phyloP scores from a whole-genome alignment of 2,329 filamentous ascomycete species.

The Fusarium begoniae region DNA sequence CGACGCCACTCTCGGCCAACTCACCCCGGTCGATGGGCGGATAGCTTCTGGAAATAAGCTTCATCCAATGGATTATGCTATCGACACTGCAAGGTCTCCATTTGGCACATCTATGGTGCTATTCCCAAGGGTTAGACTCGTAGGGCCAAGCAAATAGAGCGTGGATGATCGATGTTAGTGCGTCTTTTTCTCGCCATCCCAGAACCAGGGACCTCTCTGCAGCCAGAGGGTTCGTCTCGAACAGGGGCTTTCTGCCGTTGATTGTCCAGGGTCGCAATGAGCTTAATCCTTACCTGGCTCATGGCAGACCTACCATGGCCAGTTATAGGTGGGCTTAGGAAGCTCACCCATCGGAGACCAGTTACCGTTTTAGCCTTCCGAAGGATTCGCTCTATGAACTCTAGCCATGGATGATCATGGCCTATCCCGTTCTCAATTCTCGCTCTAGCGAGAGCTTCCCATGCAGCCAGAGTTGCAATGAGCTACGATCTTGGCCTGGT shows the following conservation, averaged over 20 bases:
- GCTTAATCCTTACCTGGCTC: background rate
- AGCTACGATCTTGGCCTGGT: background rate
- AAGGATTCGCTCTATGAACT: slow-evolving; percentile 6
- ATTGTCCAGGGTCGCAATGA: background rate
- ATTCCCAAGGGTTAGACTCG: background rate
- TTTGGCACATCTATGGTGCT: background rate
- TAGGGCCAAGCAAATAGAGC: background rate
- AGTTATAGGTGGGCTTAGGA: background rate
- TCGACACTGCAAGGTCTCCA: background rate
- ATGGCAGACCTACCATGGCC: background rate
- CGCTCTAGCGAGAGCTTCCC: background rate
- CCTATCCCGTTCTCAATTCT: slow-evolving; percentile 1
- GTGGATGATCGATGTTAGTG: slow-evolving; percentile 2
- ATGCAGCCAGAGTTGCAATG: background rate
- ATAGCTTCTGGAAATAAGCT: slow-evolving; percentile 11
- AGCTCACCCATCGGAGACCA: background rate
- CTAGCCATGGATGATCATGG: slow-evolving; percentile 18
- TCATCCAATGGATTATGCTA: background rate
- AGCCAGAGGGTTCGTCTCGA: background rate
- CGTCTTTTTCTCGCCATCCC: slow-evolving; percentile 2
- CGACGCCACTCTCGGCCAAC: slow-evolving; percentile 8
- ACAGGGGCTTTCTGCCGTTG: background rate
- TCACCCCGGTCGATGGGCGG: background rate
- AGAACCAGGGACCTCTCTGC: background rate
- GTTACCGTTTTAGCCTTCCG: background rate